Conservation (phyloP, 2,329 filamentous ascomycete genomes). For the Akanthomyces muscarius region DNA sequence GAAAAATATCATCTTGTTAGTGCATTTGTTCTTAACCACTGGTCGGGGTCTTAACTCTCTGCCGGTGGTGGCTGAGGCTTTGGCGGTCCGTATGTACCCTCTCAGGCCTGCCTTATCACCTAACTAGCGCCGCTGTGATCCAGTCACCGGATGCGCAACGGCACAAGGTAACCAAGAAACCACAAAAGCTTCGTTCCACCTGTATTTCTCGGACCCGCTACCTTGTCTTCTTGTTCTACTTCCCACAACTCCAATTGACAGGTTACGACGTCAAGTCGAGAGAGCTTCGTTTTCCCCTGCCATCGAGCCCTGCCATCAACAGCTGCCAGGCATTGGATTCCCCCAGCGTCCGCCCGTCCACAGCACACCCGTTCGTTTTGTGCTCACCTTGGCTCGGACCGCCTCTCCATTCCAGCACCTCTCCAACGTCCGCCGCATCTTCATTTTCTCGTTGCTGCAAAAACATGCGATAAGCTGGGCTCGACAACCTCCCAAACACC, state of each 20-base stretch:
- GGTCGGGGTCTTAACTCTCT: not conserved
- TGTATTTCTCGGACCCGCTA: not conserved
- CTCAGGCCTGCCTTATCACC: not conserved
- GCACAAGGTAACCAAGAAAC: not conserved
- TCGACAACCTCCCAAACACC: not conserved
- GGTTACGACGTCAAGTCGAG: not conserved
- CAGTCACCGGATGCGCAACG: slow-evolving; percentile 13
- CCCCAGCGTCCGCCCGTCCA: not conserved
- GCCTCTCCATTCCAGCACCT: not conserved
- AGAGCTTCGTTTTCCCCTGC: not conserved
- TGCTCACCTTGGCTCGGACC: slow-evolving; percentile 8
- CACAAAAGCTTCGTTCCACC: slow-evolving; percentile 6
- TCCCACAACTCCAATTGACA: slow-evolving; percentile 2
- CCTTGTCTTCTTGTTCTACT: not conserved
- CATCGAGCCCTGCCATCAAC: not conserved
- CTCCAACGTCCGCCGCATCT: not conserved
- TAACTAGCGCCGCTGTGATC: not conserved
- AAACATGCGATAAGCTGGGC: slow-evolving; percentile 9
- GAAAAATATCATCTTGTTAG: no score
- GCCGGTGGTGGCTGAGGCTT: slow-evolving; percentile 1
- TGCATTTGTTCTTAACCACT: not conserved
- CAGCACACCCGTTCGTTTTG: not conserved
- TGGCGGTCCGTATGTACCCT: not conserved
- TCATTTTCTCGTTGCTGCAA: not conserved
- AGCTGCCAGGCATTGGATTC: not conserved